Percentiles rank a stretch among this genome's conserved stretches.
Evolutionary conservation across 495 filamentous ascomycete species (phyloP).

Genomic region (Penicillium arizonense): DNA sequence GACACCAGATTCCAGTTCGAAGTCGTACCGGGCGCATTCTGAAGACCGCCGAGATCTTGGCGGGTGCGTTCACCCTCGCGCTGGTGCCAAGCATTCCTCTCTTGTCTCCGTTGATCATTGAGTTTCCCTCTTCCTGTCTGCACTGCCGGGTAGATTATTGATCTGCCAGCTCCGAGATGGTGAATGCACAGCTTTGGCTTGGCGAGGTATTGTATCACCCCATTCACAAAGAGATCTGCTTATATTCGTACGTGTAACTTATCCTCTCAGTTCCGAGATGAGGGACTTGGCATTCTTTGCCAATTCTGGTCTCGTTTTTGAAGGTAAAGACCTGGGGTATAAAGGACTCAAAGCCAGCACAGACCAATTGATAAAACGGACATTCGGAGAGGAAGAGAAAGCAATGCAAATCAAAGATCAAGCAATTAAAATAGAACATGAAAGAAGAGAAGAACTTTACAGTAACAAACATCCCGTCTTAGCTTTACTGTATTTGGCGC

Average conservation of each 20-base stretch:
- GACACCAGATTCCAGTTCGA: not conserved
- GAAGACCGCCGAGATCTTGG: conserved; percentile 26
- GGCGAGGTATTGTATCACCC: not conserved
- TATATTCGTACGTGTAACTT: too few relatives aligned
- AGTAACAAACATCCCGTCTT: conserved; percentile 1
- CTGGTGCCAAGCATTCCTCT: conserved; percentile 20
- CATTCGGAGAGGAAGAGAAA: too few relatives aligned
- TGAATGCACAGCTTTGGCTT: not conserved
- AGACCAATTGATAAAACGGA: not conserved
- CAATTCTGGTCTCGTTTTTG: not conserved
- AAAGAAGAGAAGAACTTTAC: not conserved
- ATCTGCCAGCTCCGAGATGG: conserved; percentile 2
- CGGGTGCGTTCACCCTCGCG: conserved; percentile 13
- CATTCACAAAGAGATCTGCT: too few relatives aligned
- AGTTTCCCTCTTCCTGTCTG: not conserved
- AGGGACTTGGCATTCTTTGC: conserved; percentile 4
- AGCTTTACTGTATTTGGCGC: conserved; percentile 5
- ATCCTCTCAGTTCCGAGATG: too few relatives aligned
- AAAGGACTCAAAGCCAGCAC: not conserved
- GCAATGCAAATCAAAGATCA: not conserved
- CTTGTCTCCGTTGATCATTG: not conserved
- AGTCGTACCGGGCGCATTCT: conserved; percentile 24
- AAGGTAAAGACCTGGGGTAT: not conserved
- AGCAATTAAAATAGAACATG: not conserved
- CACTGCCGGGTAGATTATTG: conserved; percentile 11